Conservation (phyloP, 164 flowering plant species). For the Macadamia tetraphylla region DNA sequence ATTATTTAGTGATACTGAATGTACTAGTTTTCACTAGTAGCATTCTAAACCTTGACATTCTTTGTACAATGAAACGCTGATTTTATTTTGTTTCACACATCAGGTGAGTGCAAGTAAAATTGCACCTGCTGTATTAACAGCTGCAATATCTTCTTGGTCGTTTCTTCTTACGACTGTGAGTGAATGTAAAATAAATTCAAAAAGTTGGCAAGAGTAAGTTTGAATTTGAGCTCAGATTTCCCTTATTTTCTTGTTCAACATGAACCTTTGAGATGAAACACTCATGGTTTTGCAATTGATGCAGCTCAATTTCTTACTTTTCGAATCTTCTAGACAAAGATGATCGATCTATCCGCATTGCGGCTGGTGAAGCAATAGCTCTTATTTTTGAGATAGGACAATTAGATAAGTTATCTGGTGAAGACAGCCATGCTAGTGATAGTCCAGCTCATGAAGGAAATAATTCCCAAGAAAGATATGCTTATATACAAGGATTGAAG, state of each 20-base stretch:
- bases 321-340: conserved; percentile 69
- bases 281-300: conserved; percentile 9
- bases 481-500: conserved; percentile 51
- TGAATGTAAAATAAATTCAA: conserved; percentile 44
- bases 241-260: not conserved
- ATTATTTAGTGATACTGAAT: not conserved
- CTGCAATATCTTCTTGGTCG: conserved; percentile 82
- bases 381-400: conserved; percentile 69
- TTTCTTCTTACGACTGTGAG: conserved; percentile 71
- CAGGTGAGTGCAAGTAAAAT: conserved; percentile 67
- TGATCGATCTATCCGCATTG: conserved; percentile 74
- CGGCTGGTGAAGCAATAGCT: conserved; percentile 91
- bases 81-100: not conserved
- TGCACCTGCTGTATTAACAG: conserved; percentile 41
- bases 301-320: conserved; percentile 67
- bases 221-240: not conserved
- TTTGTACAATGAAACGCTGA: not conserved
- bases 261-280: not conserved
- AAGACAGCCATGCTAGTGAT: conserved; percentile 31
- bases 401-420: conserved; percentile 44
- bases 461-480: conserved; percentile 20
- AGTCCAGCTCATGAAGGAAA: conserved; percentile 29
- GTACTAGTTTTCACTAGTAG: not conserved
- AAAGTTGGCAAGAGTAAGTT: conserved; percentile 75
- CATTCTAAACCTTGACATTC: too few species aligned